phyloP scores from a whole-genome alignment of 2,329 filamentous ascomycete species.

The Septoria linicola region DNA sequence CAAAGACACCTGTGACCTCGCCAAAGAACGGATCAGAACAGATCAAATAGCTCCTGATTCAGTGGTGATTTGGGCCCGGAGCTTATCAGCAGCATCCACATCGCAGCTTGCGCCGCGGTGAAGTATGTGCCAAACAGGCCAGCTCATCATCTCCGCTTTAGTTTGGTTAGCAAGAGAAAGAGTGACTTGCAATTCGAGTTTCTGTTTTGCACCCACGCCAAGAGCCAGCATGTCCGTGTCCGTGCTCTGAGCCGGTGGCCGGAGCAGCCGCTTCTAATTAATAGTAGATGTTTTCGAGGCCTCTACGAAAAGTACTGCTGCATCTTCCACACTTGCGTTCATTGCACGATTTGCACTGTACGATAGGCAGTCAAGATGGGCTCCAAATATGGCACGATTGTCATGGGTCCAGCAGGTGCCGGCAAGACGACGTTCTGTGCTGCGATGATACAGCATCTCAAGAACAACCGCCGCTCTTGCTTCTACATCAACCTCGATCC shows the following conservation, averaged over 20 bases:
- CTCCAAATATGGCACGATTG: slow-evolving; percentile 82
- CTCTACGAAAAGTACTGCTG: not conserved
- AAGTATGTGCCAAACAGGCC: slow-evolving; percentile 53
- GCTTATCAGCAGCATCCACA: slow-evolving; percentile 52
- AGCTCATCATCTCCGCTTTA: slow-evolving; percentile 78
- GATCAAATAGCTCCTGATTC: slow-evolving; percentile 44
- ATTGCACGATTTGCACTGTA: not conserved
- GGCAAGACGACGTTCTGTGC: slow-evolving; percentile 97
- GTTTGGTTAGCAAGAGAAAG: slow-evolving; percentile 63
- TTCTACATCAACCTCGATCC: slow-evolving; percentile 96
- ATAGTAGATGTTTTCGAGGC: no score
- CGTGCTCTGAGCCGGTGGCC: no score
- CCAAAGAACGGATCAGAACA: no score
- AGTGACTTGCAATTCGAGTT: no score
- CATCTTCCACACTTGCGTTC: not conserved
- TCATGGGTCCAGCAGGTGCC: slow-evolving; percentile 96
- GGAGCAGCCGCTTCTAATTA: not conserved
- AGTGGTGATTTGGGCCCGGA: slow-evolving; percentile 48
- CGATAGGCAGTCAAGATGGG: slow-evolving; percentile 26
- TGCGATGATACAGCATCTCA: slow-evolving; percentile 86
- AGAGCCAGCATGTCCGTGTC: no score
- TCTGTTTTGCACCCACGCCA: no score
- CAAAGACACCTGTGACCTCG: no score
- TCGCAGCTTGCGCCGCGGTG: slow-evolving; percentile 30
- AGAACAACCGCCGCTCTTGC: slow-evolving; percentile 85